These are phyloP conservation scores for Hypoxylon sp. DNA, from an alignment of 2,329 filamentous ascomycete species.

Conservation along the genomic window DNA sequence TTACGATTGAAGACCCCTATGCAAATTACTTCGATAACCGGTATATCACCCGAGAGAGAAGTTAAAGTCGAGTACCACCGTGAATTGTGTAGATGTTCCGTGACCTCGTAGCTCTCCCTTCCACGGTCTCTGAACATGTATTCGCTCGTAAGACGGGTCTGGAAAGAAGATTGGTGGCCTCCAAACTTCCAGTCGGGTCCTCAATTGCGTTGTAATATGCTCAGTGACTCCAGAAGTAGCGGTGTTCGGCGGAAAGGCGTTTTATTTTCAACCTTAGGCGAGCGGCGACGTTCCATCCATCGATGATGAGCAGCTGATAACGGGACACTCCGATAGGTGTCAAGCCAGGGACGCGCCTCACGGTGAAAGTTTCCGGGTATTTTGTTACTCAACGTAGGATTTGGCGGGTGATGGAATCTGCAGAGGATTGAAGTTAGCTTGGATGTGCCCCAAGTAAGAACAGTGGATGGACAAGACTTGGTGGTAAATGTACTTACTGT, in stretches of 20 bases:
- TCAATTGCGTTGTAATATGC: background rate
- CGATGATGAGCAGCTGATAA: background rate
- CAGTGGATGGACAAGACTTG: background rate
- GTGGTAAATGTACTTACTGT: background rate
- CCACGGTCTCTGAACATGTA: background rate
- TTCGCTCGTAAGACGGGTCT: background rate
- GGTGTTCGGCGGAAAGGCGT: background rate
- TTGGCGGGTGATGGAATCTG: background rate
- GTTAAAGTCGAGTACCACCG: background rate
- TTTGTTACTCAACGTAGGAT: background rate
- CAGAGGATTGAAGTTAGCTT: background rate
- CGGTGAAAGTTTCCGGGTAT: background rate
- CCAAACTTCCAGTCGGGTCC: background rate
- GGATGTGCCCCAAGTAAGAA: background rate
- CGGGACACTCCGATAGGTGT: background rate
- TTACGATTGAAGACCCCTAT: background rate
- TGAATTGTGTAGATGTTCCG: conserved; percentile 5
- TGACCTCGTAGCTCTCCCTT: background rate
- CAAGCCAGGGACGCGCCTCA: background rate
- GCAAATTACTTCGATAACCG: background rate
- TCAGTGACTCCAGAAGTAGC: conserved; percentile 3
- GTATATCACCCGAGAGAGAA: background rate
- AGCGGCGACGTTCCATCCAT: background rate
- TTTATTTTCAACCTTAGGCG: background rate
- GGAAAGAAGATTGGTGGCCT: conserved; percentile 5